Conservation (phyloP, 345 rosid species). For the Eutrema yunnanense region DNA sequence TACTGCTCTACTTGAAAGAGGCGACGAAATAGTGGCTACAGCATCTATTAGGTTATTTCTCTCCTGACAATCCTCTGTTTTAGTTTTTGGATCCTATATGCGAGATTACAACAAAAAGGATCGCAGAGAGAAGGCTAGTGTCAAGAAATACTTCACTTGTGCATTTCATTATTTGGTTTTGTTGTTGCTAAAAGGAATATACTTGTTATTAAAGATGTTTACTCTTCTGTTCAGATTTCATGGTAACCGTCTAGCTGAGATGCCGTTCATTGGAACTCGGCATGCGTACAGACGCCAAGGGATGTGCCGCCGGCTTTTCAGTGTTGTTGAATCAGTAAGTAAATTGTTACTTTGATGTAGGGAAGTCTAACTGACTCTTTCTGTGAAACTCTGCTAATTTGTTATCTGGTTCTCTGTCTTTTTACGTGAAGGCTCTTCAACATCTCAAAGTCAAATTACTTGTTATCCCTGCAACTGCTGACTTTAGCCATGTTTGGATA, state of each 20-base stretch:
- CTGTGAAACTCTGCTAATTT: background rate
- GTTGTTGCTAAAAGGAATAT: background rate
- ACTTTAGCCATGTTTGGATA: constrained; percentile 73
- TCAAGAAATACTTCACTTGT: background rate
- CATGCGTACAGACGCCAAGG: constrained; percentile 79
- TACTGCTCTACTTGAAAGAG: constrained; percentile 75
- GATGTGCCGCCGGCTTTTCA: constrained; percentile 81
- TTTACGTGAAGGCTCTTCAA: constrained; percentile 48
- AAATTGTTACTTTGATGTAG: background rate
- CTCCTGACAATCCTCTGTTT: background rate
- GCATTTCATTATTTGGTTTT: background rate
- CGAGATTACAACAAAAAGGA: background rate
- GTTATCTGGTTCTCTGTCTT: background rate
- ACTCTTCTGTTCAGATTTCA: constrained; percentile 50
- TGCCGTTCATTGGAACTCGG: constrained; percentile 94
- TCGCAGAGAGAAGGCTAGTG: constrained; percentile 1
- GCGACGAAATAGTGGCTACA: constrained; percentile 78
- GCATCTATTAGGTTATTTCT: constrained; percentile 71
- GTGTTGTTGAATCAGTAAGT: constrained; percentile 68
- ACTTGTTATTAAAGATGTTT: background rate
- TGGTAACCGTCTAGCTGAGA: constrained; percentile 75
- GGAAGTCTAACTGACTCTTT: background rate
- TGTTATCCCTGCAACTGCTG: constrained; percentile 76
- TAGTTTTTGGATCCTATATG: background rate
- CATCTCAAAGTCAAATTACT: constrained; percentile 61